Percentiles rank a stretch among this genome's conserved stretches.
These are phyloP conservation scores for Nicotiana tomentosiformis DNA, from an alignment of 257 asterid species.

Conservation along the genomic window DNA sequence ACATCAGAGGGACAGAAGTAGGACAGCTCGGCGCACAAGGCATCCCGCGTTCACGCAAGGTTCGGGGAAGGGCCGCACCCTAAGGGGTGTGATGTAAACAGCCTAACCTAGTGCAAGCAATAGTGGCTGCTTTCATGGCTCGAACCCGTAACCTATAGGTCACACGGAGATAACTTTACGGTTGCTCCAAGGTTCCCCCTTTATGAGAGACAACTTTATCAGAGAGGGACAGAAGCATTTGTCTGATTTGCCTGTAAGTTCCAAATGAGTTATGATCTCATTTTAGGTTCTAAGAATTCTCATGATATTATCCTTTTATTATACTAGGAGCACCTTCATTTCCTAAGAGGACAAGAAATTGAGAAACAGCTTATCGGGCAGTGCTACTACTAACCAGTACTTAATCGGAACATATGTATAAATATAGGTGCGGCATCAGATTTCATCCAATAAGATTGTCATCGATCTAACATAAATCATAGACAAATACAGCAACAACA, in stretches of 20 bases:
- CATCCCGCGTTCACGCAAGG: no score
- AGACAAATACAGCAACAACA: background rate
- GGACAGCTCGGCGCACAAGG: no score
- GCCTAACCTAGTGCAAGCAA: no score
- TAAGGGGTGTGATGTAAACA: no score
- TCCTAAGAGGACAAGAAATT: background rate
- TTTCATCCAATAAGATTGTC: background rate
- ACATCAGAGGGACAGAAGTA: background rate
- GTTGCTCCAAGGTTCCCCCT: no score
- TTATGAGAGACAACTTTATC: no score
- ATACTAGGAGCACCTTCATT: background rate
- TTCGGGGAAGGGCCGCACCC: no score
- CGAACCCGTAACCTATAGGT: no score
- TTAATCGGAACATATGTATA: background rate
- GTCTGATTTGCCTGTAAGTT: background rate
- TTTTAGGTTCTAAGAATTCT: background rate
- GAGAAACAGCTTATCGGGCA: background rate
- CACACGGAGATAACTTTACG: no score
- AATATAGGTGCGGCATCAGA: background rate
- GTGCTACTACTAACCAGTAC: background rate
- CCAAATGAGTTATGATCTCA: background rate
- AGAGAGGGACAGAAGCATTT: background rate
- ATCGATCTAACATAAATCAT: background rate
- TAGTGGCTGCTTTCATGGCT: no score
- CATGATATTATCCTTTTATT: background rate